A percentile compares a stretch with the other conserved stretches of the same genome.
Evolutionary conservation across 1,284 basidiomycete genomes (phyloP).

Genomic region (Papiliotrema laurentii): DNA sequence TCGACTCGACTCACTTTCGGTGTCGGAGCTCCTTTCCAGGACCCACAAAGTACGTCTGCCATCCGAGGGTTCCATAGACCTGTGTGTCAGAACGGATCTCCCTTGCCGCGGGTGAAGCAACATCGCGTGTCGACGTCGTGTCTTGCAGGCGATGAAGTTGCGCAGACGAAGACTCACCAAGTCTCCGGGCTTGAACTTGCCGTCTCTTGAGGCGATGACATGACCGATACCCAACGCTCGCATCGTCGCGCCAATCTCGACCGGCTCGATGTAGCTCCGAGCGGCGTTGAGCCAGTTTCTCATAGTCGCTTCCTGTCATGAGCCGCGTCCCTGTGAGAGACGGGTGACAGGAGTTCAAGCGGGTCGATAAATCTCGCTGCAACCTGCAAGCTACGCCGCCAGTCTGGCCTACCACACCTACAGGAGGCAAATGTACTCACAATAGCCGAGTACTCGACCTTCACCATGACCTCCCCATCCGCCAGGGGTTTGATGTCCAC

Average conservation of each 20-base stretch:
- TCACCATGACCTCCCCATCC: slow-evolving; percentile 62
- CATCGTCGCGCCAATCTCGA: slow-evolving; percentile 78
- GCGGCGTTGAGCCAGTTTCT: slow-evolving; percentile 70
- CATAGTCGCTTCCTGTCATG: slow-evolving; percentile 71
- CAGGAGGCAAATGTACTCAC: slow-evolving; percentile 19
- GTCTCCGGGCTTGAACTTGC: slow-evolving; percentile 60
- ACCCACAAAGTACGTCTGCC: slow-evolving; percentile 70
- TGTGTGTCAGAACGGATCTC: too few relatives aligned
- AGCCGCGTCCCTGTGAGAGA: too few relatives aligned
- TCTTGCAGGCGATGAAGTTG: not conserved
- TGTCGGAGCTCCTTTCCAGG: slow-evolving; percentile 56
- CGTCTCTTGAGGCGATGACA: slow-evolving; percentile 58
- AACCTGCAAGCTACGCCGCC: too few relatives aligned
- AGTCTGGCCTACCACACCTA: not conserved
- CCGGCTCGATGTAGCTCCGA: slow-evolving; percentile 56
- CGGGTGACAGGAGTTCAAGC: too few relatives aligned
- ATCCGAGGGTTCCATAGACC: slow-evolving; percentile 53
- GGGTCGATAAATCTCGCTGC: too few relatives aligned
- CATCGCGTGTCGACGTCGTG: too few relatives aligned
- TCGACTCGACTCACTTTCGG: slow-evolving; percentile 51
- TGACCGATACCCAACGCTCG: slow-evolving; percentile 65
- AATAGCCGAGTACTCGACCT: slow-evolving; percentile 68
- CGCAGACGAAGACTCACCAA: slow-evolving; percentile 50
- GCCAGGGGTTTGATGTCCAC: slow-evolving; percentile 57
- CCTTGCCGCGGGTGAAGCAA: too few relatives aligned